Evolutionary conservation across 2,329 filamentous ascomycete genomes (phyloP), one percentile per base, ranked within the genome.

Genomic region (Diaporthe eres): DNA sequence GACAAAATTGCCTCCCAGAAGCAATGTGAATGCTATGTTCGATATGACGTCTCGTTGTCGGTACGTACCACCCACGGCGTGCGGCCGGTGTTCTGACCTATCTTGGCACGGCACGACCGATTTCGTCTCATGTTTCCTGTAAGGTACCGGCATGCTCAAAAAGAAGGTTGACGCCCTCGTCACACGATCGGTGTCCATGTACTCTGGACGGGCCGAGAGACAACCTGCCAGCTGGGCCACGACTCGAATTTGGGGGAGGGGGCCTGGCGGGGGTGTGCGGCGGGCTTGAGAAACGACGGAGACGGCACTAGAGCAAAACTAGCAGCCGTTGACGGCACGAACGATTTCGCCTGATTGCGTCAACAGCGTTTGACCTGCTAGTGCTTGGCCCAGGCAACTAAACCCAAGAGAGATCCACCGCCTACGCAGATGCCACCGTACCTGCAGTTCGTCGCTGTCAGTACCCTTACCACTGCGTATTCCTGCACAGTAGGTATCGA

Each of bases 271-370:
- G 65, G 31, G 31, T 70, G 65, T 22, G 65, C 65, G 22, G 34
- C 34, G 47, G 37, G n/a, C 34, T 55, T 70, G 65, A 55, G 65
- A 55, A 70, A 70, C 47, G 13, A 55, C 34, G 34, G 47, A 34
- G 49, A 39, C 49, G 25, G 34, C 65, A 37, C 65, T 70, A 55
- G 65, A 55, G 49, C 65, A 70, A 42, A 70, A 70, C 65, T 55
- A 70, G 65, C 65, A 70, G 65, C 65, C 65, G 65, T 70, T 70
- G 65, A 70, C 65, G 65, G 65, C 65, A 70, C 65, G 49, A 70
- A 70, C 65, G 31, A 70, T 55, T 28, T 70, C 65, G 49, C 47
- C 49, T 70, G 65, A 70, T 70, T 70, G 65, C 65, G 65, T 70
- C 65, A 70, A 70, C 65, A 55, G 25, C 25, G 65, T 53, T 34